Conservation (phyloP, 257 asterid genomes). For the Perilla frutescens region DNA sequence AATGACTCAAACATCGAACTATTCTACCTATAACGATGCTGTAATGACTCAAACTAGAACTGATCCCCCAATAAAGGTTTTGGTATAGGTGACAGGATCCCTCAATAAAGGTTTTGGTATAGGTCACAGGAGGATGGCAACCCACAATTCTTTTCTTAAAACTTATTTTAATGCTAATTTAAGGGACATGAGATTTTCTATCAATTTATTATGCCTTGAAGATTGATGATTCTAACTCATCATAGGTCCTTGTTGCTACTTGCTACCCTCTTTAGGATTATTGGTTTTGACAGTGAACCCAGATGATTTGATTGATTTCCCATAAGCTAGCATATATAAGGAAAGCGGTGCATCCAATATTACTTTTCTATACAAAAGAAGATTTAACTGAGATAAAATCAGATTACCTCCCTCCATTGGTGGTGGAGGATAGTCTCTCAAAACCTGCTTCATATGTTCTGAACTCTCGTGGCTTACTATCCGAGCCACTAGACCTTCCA, state of each 20-base stretch:
- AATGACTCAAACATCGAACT: too few relatives aligned
- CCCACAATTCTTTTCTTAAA: background rate
- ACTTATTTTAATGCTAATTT: background rate
- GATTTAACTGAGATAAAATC: slow-evolving; percentile 3
- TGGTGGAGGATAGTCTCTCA: slow-evolving; percentile 73
- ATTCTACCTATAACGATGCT: background rate
- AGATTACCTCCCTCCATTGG: slow-evolving; percentile 73
- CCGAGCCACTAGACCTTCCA: slow-evolving; percentile 98
- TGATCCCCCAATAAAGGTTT: background rate
- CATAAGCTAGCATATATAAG: slow-evolving; percentile 12
- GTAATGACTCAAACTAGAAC: too few relatives aligned
- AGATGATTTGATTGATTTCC: background rate
- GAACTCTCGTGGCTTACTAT: slow-evolving; percentile 81
- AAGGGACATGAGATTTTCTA: background rate
- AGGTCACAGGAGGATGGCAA: background rate
- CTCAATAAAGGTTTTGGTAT: background rate
- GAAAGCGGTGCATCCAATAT: slow-evolving; percentile 10
- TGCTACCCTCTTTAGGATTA: background rate
- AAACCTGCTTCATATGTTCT: slow-evolving; percentile 78
- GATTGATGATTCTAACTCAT: background rate
- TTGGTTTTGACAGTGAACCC: background rate
- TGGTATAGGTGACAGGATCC: too few relatives aligned
- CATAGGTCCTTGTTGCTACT: background rate
- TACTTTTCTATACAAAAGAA: slow-evolving; percentile 22
- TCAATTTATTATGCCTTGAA: background rate